Evolutionary conservation across 176 grass and related monocot genomes (phyloP).

Genomic region (Ensete glaucum): DNA sequence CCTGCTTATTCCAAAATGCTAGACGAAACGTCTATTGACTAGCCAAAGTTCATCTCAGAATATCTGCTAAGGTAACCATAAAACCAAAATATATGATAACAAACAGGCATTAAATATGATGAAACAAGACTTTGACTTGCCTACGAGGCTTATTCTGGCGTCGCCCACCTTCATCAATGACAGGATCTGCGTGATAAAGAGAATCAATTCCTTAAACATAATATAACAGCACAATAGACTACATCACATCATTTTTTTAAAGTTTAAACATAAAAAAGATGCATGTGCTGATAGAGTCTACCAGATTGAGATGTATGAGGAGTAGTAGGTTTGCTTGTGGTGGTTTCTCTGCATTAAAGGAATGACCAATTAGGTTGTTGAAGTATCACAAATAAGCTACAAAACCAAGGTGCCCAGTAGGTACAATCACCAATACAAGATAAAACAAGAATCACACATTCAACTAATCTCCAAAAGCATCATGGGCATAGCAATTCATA

Average conservation of each 20-base stretch:
- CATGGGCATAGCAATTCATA: too few relatives aligned
- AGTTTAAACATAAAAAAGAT: not conserved
- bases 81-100: constrained; percentile 5
- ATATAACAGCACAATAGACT: not conserved
- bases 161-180: constrained; percentile 62
- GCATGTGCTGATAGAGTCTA: not conserved
- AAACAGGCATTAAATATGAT: constrained; percentile 12
- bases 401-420: not conserved
- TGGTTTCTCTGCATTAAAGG: constrained; percentile 18
- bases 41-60: constrained; percentile 97
- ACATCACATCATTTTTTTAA: not conserved
- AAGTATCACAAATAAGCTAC: not conserved
- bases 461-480: too few relatives aligned
- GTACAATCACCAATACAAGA: too few relatives aligned
- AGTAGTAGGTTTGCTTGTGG: constrained; percentile 15
- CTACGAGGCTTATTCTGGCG: constrained; percentile 98
- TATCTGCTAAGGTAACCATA: constrained; percentile 51
- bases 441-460: too few relatives aligned
- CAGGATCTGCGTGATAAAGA: constrained; percentile 47
- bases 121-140: constrained; percentile 21
- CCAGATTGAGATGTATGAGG: not conserved
- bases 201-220: not conserved
- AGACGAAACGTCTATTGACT: constrained; percentile 51
- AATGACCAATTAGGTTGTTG: not conserved
- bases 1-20: constrained; percentile 21